Evolutionary conservation across 176 grass and related monocot genomes (phyloP), one percentile per base, ranked within the genome.

Genomic region (Microstegium vimineum): DNA sequence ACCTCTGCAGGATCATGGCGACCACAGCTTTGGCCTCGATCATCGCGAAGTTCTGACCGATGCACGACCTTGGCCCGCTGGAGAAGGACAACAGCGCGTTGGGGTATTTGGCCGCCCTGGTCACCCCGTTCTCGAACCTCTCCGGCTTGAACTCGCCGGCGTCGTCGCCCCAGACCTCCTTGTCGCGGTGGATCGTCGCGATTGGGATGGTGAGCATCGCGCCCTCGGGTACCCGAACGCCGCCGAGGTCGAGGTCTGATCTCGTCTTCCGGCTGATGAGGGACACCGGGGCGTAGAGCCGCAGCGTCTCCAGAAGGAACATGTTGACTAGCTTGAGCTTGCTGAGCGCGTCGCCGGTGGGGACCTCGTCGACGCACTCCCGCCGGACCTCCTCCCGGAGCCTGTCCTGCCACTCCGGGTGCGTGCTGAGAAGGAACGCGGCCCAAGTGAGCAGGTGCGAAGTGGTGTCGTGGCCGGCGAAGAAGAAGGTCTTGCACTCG

Each of bases 401-500:
- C 75, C 30, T 83, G 31, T 86, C 69, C 49, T 86, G 84, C 84
- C 88, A 90, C 7, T 83, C 68, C 1, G 5, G 69, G 30, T 83
- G 76, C n/a, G 81, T 81, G 52, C 84, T 80, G 3, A 90, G 9
- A 0, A 90, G 33, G 40, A 87, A 84, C 0, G 61, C 57, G 6
- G 67, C 34, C 84, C 88, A 90, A 7, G 80, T 75, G 14, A 90
- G 80, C 1, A 68, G 56, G 15, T 79, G 68, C 1, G 80, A 71
- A 4, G 85, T 85, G 25, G 85, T 85, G 36, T 87, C 89, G 3
- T 91, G 71, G 2, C 89, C 85, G 0, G 81, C 85, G 9, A 91
- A 76, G 89, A 81, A 87, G 85, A 91, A 91, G 5, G 81, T 91
- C 71, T 91, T 91, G 89, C 85, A 87, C 43, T 87, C 84, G 3